Base-by-base conservation (phyloP, 495 filamentous ascomycete species). In the Penicillium samsonianum region DNA sequence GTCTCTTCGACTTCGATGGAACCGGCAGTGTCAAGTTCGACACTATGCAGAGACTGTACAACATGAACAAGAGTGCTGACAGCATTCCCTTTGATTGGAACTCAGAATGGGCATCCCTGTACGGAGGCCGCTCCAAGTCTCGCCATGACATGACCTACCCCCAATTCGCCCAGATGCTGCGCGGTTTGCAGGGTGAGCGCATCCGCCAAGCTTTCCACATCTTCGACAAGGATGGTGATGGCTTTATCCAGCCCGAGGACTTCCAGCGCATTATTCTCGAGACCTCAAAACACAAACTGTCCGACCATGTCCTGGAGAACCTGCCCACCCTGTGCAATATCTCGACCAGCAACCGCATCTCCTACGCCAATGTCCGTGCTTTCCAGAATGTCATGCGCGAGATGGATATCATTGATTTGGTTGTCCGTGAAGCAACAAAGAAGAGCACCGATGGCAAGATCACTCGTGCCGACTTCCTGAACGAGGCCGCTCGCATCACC, bases 81-180 rank as follows among this genome's bases (percentile, higher is more conserved):
- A 90, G 81, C 65, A 89, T 98, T 50, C 92, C 95, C 3, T 98
- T 98, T 61, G 87, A 98, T 68, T 98, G 94, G 94, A 87, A 91
- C 69, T 93, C 89, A 50, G 91, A 96, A 72, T 98, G 94, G 94
- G 93, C 90, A n/a, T 90, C 86, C 48, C 80, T 98, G 55, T 98
- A 98, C 73, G 87, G 90, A 54, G 94, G 94, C 31, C 84, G 87
- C 57, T 91, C 86, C 75, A 88, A 86, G 67, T 84, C 86, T 65
- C 82, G 92, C 35, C 95, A 96, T 71, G 82, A 88, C 55, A 86
- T 98, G 75, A 92, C 92, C 61, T 98, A 98, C 74, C 88, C 90
- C 10, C 93, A 98, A 72, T 98, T 98, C 75, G 88, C 94, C 31
- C 94, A 98, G 75, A 96, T 98, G 93, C 82, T 98, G 58, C 89